Evolutionary conservation across 2,329 filamentous ascomycete species (phyloP), one percentile per base, ranked within the genome.

Genomic region (Tolypocladium guangdongense): DNA sequence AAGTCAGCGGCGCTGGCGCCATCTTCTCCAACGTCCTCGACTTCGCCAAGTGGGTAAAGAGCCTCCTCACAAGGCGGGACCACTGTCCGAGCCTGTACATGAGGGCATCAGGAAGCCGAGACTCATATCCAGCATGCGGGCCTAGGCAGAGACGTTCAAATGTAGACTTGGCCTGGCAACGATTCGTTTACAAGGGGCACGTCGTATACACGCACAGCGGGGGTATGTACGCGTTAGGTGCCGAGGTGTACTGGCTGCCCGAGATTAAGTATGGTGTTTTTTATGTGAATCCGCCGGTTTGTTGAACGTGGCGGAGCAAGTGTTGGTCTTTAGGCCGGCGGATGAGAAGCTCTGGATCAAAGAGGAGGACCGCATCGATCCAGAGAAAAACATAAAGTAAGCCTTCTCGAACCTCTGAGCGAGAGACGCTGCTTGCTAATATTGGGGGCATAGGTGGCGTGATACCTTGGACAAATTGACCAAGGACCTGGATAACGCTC

Each of bases 21-120:
- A 62, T 73, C 51, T 64, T 80, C 27, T 75, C 72, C 30, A 77
- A 70, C 47, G 75, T 76, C 2, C 53, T 68, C 12, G 78, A 81
- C 64, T 81, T 77, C 60, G 62, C 70, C 3, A 73, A 71, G 58
- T 83, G 78, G 79, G 58, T 80, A 3, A 65, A 66, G 36, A 75
- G 73, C 22, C 65, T 81, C 24, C 63, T 82, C 60, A 68, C 11
- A 48, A 62, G 51, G 36, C 51, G 0, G 52, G 36, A 7, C 64
- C 64, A 1, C 57, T 68, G 7, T 64, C 65, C 1, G 30, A 57
- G 10, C 55, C 49, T 0, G 61, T 60, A 1, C 64, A 68, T 51
- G 33, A 56, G 8, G 65, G 68, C 18, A 61, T 72, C n/a, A 61
- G 61, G 39, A 63, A 39, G 14, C 64, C 69, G 7, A 55, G 66